These are phyloP conservation scores for Eucalyptus globulus DNA, from an alignment of 345 rosid genomes.

Conservation along the genomic window DNA sequence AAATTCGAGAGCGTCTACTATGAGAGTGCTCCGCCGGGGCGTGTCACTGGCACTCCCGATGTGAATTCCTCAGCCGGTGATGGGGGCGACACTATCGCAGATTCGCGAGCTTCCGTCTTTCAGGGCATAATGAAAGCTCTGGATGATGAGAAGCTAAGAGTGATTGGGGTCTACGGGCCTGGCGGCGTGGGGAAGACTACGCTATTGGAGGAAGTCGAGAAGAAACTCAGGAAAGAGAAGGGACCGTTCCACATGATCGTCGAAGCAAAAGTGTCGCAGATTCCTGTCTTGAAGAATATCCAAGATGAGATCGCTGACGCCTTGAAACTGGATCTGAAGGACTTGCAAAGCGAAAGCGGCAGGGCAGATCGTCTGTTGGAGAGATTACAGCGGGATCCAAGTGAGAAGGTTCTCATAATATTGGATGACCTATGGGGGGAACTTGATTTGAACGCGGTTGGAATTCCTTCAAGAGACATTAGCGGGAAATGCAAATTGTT, in stretches of 20 bases:
- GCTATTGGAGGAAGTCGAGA: background rate
- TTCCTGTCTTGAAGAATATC: background rate
- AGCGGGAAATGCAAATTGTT: background rate
- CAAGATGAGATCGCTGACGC: background rate
- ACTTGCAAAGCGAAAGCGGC: fast-evolving
- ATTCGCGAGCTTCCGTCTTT: background rate
- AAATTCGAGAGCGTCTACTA: background rate
- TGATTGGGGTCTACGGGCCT: background rate
- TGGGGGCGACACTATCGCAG: fast-evolving
- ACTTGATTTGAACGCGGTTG: background rate
- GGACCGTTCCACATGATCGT: background rate
- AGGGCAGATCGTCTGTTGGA: background rate
- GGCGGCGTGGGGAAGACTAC: background rate
- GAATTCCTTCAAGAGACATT: background rate
- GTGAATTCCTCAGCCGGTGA: fast-evolving
- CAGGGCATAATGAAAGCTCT: background rate
- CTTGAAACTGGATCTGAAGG: background rate
- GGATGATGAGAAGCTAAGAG: background rate
- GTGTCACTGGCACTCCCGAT: fast-evolving
- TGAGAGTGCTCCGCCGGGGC: fast-evolving
- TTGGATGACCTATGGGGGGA: background rate
- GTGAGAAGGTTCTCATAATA: background rate
- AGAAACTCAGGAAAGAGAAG: background rate
- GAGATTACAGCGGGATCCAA: background rate
- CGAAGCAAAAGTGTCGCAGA: background rate